Conservation (phyloP, 2,329 filamentous ascomycete genomes). For the Byssoonygena ceratinophila region DNA sequence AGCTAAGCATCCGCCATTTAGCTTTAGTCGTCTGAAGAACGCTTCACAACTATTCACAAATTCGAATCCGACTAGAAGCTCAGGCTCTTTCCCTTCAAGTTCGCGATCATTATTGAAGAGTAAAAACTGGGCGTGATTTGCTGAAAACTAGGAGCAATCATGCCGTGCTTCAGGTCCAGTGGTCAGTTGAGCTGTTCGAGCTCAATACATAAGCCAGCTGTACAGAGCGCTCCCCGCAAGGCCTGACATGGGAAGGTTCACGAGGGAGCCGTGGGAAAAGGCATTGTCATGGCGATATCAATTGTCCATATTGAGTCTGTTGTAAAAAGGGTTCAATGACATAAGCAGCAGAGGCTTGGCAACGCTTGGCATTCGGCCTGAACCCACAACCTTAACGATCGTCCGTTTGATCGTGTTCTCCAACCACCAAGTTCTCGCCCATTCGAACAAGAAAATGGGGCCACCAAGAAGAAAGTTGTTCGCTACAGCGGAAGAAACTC, state of each 20-base stretch:
- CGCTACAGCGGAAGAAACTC: slow-evolving; percentile 64
- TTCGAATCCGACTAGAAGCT: slow-evolving; percentile 17
- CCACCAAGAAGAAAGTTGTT: slow-evolving; percentile 66
- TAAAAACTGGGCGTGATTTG: too few relatives aligned
- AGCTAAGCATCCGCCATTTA: slow-evolving; percentile 54
- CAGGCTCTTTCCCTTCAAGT: slow-evolving; percentile 20
- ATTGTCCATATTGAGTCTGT: too few relatives aligned
- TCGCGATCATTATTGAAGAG: background rate
- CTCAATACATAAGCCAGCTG: background rate
- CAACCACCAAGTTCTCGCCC: too few relatives aligned
- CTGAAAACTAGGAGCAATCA: too few relatives aligned
- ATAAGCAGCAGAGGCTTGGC: background rate
- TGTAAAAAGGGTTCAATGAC: too few relatives aligned
- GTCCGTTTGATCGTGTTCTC: too few relatives aligned
- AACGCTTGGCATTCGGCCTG: too few relatives aligned
- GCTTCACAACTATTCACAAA: slow-evolving; percentile 21
- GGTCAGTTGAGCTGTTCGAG: background rate
- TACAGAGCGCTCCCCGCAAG: background rate
- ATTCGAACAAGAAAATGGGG: slow-evolving; percentile 44
- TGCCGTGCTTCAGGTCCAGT: background rate
- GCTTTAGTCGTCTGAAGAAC: slow-evolving; percentile 39
- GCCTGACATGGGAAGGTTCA: background rate
- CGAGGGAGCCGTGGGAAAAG: too few relatives aligned
- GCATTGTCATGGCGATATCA: too few relatives aligned
- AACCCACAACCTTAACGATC: too few relatives aligned